A percentile compares a stretch with the other conserved stretches of the same genome.
These are phyloP conservation scores for Larix sibirica DNA, from an alignment of 83 land plant genomes.

Conservation along the genomic window DNA sequence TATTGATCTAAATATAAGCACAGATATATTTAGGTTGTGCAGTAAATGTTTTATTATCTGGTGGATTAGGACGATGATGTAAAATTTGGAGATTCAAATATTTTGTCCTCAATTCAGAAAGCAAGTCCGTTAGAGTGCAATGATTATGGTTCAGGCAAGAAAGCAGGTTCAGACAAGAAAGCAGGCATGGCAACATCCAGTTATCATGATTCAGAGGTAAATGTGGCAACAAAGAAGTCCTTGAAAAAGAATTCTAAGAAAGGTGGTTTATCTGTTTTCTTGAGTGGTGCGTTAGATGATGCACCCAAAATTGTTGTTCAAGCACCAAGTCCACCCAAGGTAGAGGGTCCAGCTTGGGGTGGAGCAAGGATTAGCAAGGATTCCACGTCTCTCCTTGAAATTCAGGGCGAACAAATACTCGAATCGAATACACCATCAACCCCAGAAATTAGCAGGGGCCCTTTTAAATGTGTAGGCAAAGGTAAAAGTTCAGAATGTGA, in stretches of 20 bases:
- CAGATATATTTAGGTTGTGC: background rate
- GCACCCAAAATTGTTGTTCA: conserved; percentile 41
- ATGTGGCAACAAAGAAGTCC: conserved; percentile 4
- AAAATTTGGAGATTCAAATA: background rate
- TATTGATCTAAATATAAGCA: background rate
- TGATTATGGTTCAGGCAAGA: background rate
- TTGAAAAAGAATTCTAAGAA: conserved; percentile 76
- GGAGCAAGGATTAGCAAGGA: conserved; percentile 66
- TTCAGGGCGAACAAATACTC: conserved; percentile 78
- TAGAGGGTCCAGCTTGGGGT: conserved; percentile 98
- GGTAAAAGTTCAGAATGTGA: conserved; percentile 11
- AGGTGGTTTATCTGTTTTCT: conserved; percentile 97
- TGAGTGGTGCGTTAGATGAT: conserved; percentile 94
- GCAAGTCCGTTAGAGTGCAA: background rate
- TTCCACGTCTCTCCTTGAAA: conserved; percentile 74
- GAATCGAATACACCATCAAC: conserved; percentile 1
- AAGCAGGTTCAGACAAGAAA: background rate
- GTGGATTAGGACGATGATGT: background rate
- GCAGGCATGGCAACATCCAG: background rate
- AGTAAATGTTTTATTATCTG: background rate
- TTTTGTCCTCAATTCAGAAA: conserved; percentile 13
- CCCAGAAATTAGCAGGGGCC: conserved; percentile 12
- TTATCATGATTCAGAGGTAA: background rate
- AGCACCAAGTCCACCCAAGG: conserved; percentile 57
- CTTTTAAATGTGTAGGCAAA: conserved; percentile 12